phyloP scores from a whole-genome alignment of 441 rosid species.

The Pelargonium myrrhifolium region DNA sequence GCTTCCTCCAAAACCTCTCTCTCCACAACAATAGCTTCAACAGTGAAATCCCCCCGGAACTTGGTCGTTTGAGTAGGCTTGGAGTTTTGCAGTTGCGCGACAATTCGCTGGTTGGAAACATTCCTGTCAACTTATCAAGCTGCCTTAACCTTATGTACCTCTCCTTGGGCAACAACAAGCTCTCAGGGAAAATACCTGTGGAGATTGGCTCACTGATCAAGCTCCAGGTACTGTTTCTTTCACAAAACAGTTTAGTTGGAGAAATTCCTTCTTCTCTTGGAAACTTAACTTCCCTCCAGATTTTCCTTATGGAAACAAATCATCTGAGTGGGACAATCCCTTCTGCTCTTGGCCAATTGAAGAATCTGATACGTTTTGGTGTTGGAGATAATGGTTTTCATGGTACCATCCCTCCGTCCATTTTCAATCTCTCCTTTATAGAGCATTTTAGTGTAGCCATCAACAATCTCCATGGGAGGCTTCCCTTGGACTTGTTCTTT shows the following conservation, averaged over 20 bases:
- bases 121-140: slow-evolving; percentile 13
- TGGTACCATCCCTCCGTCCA: slow-evolving; percentile 23
- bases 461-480: slow-evolving; percentile 19
- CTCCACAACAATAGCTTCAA: slow-evolving; percentile 8
- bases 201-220: neutral
- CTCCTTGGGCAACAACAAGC: neutral
- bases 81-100: neutral
- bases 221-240: neutral
- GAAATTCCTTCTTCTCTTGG: slow-evolving; percentile 19
- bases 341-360: slow-evolving; percentile 12
- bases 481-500: slow-evolving; percentile 18
- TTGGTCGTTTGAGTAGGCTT: neutral
- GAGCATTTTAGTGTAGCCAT: neutral
- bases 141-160: neutral
- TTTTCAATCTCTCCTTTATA: slow-evolving; percentile 22
- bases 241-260: slow-evolving; percentile 13
- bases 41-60: slow-evolving; percentile 1
- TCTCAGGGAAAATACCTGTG: slow-evolving; percentile 8
- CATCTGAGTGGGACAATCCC: slow-evolving; percentile 17
- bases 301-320: neutral
- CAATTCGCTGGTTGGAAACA: slow-evolving; percentile 13
- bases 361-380: neutral
- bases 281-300: slow-evolving; percentile 17
- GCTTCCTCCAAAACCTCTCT: slow-evolving; percentile 1
- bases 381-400: slow-evolving; percentile 6